phyloP scores from a whole-genome alignment of 768 basidiomycete species.

The Psilocybe tampanensis region DNA sequence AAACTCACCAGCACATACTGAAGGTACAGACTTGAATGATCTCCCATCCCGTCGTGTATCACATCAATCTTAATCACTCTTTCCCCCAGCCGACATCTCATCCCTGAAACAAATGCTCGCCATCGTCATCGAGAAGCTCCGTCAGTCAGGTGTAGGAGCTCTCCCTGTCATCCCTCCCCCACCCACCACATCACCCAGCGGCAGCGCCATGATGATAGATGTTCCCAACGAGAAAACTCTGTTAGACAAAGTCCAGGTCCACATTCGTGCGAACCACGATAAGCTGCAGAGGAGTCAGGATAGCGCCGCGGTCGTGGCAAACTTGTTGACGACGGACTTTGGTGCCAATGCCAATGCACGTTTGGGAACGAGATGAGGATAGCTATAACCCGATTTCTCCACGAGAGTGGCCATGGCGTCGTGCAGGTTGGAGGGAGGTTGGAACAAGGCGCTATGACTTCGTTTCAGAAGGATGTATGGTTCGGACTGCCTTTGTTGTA shows the following conservation, averaged over 20 bases:
- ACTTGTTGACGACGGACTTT: constrained; percentile 26
- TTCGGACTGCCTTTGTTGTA: too few species aligned
- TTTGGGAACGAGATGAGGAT: neutral
- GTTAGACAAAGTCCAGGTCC: constrained; percentile 39
- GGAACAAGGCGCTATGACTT: too few species aligned
- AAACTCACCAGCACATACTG: constrained; percentile 54
- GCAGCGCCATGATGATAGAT: too few species aligned
- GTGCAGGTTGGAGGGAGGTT: too few species aligned
- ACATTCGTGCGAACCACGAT: constrained; percentile 51
- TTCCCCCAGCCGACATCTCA: constrained; percentile 43
- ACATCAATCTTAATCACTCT: too few species aligned
- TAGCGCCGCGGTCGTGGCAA: constrained; percentile 54
- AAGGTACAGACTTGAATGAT: too few species aligned
- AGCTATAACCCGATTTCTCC: too few species aligned
- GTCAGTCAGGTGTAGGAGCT: constrained; percentile 66
- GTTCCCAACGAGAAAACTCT: constrained; percentile 48
- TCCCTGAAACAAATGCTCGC: constrained; percentile 54
- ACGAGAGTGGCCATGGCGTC: too few species aligned
- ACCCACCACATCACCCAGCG: neutral
- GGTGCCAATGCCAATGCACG: neutral
- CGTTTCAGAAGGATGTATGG: too few species aligned
- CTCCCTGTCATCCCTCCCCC: constrained; percentile 50
- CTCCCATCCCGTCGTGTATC: too few species aligned
- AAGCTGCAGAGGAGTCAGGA: constrained; percentile 55
- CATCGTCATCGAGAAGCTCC: constrained; percentile 48